Evolutionary conservation across 331 rosid species (phyloP).

Genomic region (Pyracantha coccinea): DNA sequence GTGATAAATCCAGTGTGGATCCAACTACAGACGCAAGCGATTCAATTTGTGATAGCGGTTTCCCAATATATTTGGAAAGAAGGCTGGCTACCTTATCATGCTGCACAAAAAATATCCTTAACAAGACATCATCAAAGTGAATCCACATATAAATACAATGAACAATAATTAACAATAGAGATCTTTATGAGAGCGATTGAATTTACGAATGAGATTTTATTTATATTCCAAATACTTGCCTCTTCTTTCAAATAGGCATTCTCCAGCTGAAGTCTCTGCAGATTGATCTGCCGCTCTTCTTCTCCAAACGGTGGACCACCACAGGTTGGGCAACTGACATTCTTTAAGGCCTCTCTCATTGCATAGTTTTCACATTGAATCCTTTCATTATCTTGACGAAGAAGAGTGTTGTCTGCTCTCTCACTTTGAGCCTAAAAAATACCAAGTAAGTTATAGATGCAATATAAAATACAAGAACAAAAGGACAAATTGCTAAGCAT

Average conservation of each 20-base stretch:
- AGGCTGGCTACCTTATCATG: conserved; percentile 24
- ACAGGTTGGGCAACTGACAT: conserved; percentile 42
- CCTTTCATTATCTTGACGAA: conserved; percentile 51
- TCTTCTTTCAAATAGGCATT: conserved; percentile 42
- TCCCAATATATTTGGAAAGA: conserved; percentile 30
- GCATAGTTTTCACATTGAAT: conserved; percentile 38
- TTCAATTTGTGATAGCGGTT: conserved; percentile 10
- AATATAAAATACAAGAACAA: background rate
- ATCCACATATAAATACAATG: background rate
- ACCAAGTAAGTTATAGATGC: background rate
- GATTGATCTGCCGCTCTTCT: conserved; percentile 16
- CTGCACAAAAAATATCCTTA: conserved; percentile 21
- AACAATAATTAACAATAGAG: background rate
- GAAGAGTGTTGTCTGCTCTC: conserved; percentile 31
- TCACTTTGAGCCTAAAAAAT: conserved; percentile 41
- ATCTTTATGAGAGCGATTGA: background rate
- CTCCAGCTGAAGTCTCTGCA: conserved; percentile 30
- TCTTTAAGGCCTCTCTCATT: conserved; percentile 38
- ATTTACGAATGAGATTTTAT: too few species aligned
- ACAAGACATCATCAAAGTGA: conserved; percentile 3
- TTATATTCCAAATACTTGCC: conserved; percentile 18
- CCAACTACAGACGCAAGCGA: conserved; percentile 2
- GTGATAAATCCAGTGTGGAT: conserved; percentile 3
- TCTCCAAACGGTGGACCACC: conserved; percentile 46
- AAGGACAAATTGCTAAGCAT: background rate